Percentiles rank a stretch among this genome's conserved stretches.
phyloP scores from a whole-genome alignment of 2,329 filamentous ascomycete species.

The Fusarium xyrophilum region DNA sequence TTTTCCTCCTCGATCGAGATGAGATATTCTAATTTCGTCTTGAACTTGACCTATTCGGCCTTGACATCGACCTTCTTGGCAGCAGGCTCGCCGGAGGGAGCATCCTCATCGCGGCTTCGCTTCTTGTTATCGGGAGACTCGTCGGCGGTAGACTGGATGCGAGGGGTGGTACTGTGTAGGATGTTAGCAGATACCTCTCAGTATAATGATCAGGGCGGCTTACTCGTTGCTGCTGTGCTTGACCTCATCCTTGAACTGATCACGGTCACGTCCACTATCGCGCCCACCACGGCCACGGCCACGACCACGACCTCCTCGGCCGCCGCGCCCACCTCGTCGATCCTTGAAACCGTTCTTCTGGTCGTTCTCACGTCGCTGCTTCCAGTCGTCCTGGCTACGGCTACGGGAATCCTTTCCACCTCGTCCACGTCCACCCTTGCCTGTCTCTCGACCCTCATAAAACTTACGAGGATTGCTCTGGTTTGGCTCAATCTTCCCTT shows the following conservation, averaged over 20 bases:
- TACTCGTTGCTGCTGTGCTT: conserved; percentile 42
- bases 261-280: conserved; percentile 51
- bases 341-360: conserved; percentile 65
- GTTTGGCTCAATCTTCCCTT: conserved; percentile 71
- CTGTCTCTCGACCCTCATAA: conserved; percentile 56
- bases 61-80: conserved; percentile 70
- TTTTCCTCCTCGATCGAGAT: not conserved
- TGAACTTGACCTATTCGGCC: conserved; percentile 60
- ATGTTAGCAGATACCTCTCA: conserved; percentile 20
- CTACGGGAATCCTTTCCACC: conserved; percentile 49
- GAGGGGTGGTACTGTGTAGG: conserved; percentile 41
- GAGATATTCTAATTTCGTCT: conserved; percentile 45
- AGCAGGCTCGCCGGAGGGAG: conserved; percentile 52
- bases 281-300: conserved; percentile 51
- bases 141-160: conserved; percentile 55
- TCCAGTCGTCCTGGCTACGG: conserved; percentile 66
- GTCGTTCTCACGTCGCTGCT: conserved; percentile 67
- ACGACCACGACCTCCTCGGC: conserved; percentile 54
- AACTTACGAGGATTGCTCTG: conserved; percentile 52
- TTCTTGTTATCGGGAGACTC: conserved; percentile 55
- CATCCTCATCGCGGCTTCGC: conserved; percentile 62
- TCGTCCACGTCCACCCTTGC: conserved; percentile 50
- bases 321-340: conserved; percentile 53
- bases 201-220: not conserved
- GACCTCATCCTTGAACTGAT: conserved; percentile 40